These are phyloP conservation scores for Polygonum maritimum DNA, from an alignment of 148 eudicot species.

Conservation along the genomic window DNA sequence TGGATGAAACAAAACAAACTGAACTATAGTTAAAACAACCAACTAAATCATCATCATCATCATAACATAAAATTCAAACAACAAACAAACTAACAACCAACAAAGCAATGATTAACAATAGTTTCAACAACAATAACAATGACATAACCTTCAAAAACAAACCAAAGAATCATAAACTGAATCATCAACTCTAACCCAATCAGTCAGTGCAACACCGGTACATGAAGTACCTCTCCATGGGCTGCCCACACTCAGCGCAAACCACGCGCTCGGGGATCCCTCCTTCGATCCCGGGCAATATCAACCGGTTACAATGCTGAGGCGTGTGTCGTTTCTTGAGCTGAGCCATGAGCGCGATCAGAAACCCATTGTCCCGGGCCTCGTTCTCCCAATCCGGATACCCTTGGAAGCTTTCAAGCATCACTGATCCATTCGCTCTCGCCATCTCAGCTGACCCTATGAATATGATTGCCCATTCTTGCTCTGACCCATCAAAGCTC, in stretches of 20 bases:
- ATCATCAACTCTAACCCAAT: background rate
- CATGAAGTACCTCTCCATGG: conserved; percentile 91
- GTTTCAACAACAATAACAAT: background rate
- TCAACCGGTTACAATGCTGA: conserved; percentile 72
- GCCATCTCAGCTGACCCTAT: conserved; percentile 46
- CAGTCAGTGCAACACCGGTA: conserved; percentile 85
- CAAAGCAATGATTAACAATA: background rate
- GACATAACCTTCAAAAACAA: background rate
- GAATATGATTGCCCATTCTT: conserved; percentile 71
- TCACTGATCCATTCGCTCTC: conserved; percentile 32
- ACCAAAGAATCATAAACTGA: background rate
- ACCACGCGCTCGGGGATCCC: conserved; percentile 45
- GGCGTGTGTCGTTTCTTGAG: conserved; percentile 45
- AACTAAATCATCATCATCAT: background rate
- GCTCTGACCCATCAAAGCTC: conserved; percentile 63
- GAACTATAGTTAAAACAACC: background rate
- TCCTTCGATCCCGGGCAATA: conserved; percentile 54
- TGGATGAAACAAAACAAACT: background rate
- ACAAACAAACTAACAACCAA: background rate
- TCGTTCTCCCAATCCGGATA: conserved; percentile 43
- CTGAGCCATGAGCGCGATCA: conserved; percentile 42
- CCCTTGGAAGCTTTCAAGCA: conserved; percentile 27
- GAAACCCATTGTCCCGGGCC: conserved; percentile 40
- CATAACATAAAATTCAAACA: background rate
- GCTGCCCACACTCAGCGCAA: conserved; percentile 68